phyloP scores from a whole-genome alignment of 1,284 basidiomycete genomes.

The Leccinum discolor region DNA sequence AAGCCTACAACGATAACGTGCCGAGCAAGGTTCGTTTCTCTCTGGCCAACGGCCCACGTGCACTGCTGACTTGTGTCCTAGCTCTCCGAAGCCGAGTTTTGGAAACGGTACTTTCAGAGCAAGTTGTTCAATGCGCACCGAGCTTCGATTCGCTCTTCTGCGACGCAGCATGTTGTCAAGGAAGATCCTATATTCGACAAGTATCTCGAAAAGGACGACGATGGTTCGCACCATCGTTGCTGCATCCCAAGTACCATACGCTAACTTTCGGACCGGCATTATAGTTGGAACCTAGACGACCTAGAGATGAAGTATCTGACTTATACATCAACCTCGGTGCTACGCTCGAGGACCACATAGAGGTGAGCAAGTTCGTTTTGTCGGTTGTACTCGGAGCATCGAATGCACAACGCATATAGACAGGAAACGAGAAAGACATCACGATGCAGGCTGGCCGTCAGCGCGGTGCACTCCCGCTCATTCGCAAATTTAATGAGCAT shows the following conservation, averaged over 20 bases:
- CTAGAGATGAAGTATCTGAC: neutral
- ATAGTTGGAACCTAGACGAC: constrained; percentile 1
- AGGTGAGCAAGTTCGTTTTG: neutral
- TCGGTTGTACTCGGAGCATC: neutral
- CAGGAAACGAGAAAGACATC: constrained; percentile 84
- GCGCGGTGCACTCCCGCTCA: constrained; percentile 85
- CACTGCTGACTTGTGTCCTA: constrained; percentile 31
- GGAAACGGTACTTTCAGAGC: constrained; percentile 96
- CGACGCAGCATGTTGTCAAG: constrained; percentile 81
- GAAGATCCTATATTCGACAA: constrained; percentile 95
- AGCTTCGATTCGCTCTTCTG: constrained; percentile 88
- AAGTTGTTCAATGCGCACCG: constrained; percentile 94
- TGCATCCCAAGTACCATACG: too few species aligned
- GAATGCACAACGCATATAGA: constrained; percentile 44
- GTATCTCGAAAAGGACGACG: constrained; percentile 94
- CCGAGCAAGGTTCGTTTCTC: neutral
- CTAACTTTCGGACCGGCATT: neutral
- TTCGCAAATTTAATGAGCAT: constrained; percentile 98
- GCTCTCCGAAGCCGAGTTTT: constrained; percentile 89
- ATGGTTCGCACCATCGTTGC: constrained; percentile 55
- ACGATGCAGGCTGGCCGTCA: constrained; percentile 97
- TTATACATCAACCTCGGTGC: neutral
- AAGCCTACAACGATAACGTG: constrained; percentile 1
- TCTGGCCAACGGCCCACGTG: neutral
- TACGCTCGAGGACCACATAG: neutral